Percentiles rank a stretch among this genome's conserved stretches.
These are phyloP conservation scores for Penicillium roqueforti DNA, from an alignment of 495 filamentous ascomycete genomes.

Conservation along the genomic window DNA sequence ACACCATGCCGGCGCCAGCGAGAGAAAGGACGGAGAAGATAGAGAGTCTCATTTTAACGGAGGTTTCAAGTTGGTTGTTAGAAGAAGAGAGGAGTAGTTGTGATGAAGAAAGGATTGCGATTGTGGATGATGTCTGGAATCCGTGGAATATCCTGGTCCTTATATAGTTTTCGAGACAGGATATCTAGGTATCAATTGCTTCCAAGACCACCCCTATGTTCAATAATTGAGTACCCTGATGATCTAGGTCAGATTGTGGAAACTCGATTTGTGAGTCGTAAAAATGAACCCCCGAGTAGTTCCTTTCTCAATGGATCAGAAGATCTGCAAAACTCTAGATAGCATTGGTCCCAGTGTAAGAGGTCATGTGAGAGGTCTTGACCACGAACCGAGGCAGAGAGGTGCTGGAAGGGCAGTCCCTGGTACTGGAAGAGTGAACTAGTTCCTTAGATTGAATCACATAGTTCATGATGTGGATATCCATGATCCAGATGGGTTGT, in stretches of 20 bases:
- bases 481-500: constrained; percentile 2
- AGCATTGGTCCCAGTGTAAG: constrained; percentile 1
- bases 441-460: background rate
- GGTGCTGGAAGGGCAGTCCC: constrained; percentile 7
- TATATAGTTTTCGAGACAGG: constrained; percentile 12
- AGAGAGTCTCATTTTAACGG: constrained; percentile 31
- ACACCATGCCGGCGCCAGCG: constrained; percentile 20
- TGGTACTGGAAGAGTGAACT: background rate
- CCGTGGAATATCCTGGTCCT: constrained; percentile 8
- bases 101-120: background rate
- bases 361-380: background rate
- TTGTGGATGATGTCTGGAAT: constrained; percentile 6
- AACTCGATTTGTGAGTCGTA: constrained; percentile 7
- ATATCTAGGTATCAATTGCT: background rate
- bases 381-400: background rate
- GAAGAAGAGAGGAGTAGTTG: background rate
- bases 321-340: constrained; percentile 21
- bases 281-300: background rate
- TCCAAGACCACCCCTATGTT: background rate
- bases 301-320: background rate
- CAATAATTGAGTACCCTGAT: constrained; percentile 7
- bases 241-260: background rate
- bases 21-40: constrained; percentile 26
- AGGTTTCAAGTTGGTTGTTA: background rate
- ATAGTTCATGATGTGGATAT: background rate